A percentile compares a stretch with the other conserved stretches of the same genome.
These are phyloP conservation scores for Capniomyces stellatus DNA, from an alignment of 371 early-diverging fungal genomes.

Conservation along the genomic window DNA sequence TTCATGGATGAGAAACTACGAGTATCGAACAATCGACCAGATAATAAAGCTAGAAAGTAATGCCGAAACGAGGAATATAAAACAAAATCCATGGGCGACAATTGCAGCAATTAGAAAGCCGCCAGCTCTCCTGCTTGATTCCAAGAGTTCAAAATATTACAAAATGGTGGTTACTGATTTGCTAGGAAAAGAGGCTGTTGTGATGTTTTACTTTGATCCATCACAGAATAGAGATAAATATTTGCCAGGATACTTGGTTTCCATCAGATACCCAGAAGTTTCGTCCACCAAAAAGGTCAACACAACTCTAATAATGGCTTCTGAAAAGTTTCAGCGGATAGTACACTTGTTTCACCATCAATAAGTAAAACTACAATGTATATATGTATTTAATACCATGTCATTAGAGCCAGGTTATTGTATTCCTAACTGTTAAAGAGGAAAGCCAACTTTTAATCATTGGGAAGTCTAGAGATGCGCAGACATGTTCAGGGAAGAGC, in stretches of 20 bases:
- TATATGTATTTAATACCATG: not conserved
- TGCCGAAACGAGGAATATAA: not conserved
- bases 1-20: not conserved
- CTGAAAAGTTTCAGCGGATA: too few species aligned
- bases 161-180: not conserved
- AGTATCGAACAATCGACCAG: not conserved
- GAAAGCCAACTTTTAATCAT: not conserved
- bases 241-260: not conserved
- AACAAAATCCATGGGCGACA: not conserved
- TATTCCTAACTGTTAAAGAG: not conserved
- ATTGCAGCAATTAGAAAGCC: not conserved
- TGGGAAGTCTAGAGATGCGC: not conserved
- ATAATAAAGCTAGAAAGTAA: not conserved
- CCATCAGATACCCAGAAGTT: not conserved
- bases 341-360: not conserved
- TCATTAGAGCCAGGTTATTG: not conserved
- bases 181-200: not conserved
- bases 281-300: not conserved
- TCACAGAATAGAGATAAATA: not conserved
- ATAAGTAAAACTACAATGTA: not conserved
- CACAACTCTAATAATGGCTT: not conserved
- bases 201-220: not conserved
- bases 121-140: not conserved
- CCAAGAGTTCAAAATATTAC: not conserved
- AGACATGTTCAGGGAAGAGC: not conserved